Evolutionary conservation across 1,284 basidiomycete genomes (phyloP).

Genomic region (Taiwanofungus camphoratus): DNA sequence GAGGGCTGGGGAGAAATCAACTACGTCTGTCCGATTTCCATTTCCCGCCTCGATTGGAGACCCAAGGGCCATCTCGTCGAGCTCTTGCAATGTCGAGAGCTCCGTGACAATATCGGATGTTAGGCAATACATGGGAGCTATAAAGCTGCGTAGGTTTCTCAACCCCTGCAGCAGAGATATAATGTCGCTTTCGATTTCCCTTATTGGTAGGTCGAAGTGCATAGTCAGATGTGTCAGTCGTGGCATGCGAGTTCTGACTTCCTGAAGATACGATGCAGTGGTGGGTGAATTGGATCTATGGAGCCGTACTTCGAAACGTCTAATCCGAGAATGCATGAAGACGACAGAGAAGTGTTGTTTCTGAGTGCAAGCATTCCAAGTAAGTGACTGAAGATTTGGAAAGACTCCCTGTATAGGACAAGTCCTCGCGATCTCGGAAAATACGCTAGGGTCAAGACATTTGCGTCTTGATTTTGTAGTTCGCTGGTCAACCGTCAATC

Average conservation of each 20-base stretch:
- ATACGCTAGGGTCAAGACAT: constrained; percentile 25
- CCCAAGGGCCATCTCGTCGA: constrained; percentile 43
- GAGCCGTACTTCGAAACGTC: constrained; percentile 27
- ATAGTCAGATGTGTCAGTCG: constrained; percentile 39
- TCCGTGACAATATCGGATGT: constrained; percentile 39
- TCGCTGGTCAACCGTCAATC: constrained; percentile 20
- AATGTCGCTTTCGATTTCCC: constrained; percentile 30
- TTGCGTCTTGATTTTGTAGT: constrained; percentile 11
- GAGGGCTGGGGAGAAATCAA: constrained; percentile 36
- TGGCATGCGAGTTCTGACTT: constrained; percentile 42
- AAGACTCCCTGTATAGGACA: constrained; percentile 46
- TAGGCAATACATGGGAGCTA: constrained; percentile 44
- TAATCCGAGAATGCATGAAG: constrained; percentile 37
- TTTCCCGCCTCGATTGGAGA: constrained; percentile 35
- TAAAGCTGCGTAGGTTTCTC: constrained; percentile 39
- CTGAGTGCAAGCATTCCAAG: constrained; percentile 28
- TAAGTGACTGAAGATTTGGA: constrained; percentile 46
- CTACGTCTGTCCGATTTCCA: constrained; percentile 38
- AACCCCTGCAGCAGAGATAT: constrained; percentile 34
- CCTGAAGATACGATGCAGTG: constrained; percentile 34
- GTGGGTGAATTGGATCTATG: constrained; percentile 19
- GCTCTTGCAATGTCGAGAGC: constrained; percentile 38
- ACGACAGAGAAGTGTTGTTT: constrained; percentile 28
- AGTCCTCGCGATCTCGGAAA: constrained; percentile 46
- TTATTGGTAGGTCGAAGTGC: constrained; percentile 29